Percentiles rank a stretch among this genome's conserved stretches.
These are phyloP conservation scores for Carnegiea gigantea DNA, from an alignment of 179 eudicot species.

Conservation along the genomic window DNA sequence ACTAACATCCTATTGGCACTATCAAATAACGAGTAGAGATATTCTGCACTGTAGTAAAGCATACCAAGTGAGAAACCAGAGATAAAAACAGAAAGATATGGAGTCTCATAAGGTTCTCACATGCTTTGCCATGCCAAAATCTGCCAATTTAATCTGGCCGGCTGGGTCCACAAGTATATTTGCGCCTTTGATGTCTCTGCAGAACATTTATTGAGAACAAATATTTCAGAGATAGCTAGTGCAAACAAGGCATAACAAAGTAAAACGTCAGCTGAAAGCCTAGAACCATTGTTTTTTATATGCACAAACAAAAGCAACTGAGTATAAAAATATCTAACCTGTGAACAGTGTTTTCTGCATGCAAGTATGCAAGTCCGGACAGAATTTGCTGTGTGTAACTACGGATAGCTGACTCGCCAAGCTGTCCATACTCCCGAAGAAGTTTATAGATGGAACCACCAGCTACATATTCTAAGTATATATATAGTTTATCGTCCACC, in stretches of 20 bases:
- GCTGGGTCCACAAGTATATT: slow-evolving; percentile 80
- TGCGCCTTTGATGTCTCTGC: slow-evolving; percentile 83
- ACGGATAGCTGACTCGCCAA: slow-evolving; percentile 70
- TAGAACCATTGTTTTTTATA: neutral
- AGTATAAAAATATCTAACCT: slow-evolving; percentile 37
- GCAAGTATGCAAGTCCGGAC: slow-evolving; percentile 71
- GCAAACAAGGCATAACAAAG: neutral
- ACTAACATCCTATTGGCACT: too few species aligned
- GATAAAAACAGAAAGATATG: too few species aligned
- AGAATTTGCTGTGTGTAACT: slow-evolving; percentile 69
- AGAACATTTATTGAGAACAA: neutral
- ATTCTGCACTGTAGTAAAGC: too few species aligned
- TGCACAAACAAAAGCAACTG: neutral
- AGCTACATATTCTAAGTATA: slow-evolving; percentile 75
- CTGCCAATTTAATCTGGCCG: slow-evolving; percentile 72
- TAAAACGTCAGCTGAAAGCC: too few species aligned
- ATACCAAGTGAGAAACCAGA: too few species aligned
- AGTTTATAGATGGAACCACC: slow-evolving; percentile 76
- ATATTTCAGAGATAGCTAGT: neutral
- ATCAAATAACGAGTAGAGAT: too few species aligned
- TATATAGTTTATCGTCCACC: slow-evolving; percentile 70
- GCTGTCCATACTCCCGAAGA: slow-evolving; percentile 70
- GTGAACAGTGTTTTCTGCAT: slow-evolving; percentile 65
- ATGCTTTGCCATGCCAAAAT: slow-evolving; percentile 89
- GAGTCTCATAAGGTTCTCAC: slow-evolving; percentile 37